Evolutionary conservation across 805 yeast genomes (phyloP), one percentile per base, ranked within the genome.

Genomic region (Lachancea dasiensis): DNA sequence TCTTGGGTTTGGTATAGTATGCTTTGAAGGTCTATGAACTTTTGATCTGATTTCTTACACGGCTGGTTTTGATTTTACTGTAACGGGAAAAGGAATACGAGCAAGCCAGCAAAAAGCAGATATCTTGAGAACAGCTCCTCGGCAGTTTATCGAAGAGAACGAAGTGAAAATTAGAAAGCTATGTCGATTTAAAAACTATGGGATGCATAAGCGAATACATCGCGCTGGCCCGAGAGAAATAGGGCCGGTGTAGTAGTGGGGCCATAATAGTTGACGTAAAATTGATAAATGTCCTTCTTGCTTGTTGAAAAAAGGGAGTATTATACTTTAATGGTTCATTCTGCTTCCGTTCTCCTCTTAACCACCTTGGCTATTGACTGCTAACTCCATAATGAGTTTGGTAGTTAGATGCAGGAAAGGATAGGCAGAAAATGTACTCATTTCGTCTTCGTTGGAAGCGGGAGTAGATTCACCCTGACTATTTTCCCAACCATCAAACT

Each of bases 401-500:
- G 97, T 90, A 29, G 97, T 90, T 52, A 90, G 67, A 60, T 92
- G 95, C 53, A 92, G 67, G 60, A 90, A 90, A 21, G 98, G 97
- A 57, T 90, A 90, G 0, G 97, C 97, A 33, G 92, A 81, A 54
- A 87, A 86, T n/a, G 94, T 82, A 43, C 86, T 80, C 63, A 82
- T 84, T 48, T 82, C 90, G 48, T 83, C 92, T 36, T 69, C 76
- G 33, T 69, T 47, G 2, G 58, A 45, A 2, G 47, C 45, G 28
- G 54, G 52, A n/a, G 56, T 49, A 27, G 50, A 41, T 1, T 61
- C 56, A 15, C 61, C 65, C 33, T 56, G 63, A 19, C 63, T 62
- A 34, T 64, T 70, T 56, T 89, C 97, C 95, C 97, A 90, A 1
- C 97, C 97, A 59, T 90, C 97, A 58, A 90, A 92, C 63, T 92